Evolutionary conservation across 2,329 filamentous ascomycete genomes (phyloP).

Genomic region (Dendryphion nanum): DNA sequence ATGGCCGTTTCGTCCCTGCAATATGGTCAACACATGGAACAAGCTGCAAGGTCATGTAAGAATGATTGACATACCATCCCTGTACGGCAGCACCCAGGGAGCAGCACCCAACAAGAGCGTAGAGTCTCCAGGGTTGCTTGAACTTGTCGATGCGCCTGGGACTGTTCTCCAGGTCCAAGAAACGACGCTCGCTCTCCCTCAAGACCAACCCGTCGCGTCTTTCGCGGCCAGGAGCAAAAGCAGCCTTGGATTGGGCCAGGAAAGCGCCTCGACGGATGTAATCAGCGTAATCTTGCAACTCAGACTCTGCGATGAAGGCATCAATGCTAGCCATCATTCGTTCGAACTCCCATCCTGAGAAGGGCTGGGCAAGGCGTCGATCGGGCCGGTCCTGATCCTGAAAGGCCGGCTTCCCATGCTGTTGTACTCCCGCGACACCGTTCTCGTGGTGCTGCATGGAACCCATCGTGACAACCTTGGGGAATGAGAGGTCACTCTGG

Average conservation of each 20-base stretch:
- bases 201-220: constrained; percentile 12
- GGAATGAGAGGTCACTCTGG: too few species aligned
- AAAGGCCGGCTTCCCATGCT: constrained; percentile 1
- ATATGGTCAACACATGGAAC: not conserved
- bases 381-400: constrained; percentile 12
- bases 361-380: constrained; percentile 15
- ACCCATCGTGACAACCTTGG: too few species aligned
- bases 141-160: constrained; percentile 17
- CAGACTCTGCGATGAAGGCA: constrained; percentile 11
- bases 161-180: constrained; percentile 14
- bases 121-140: constrained; percentile 20
- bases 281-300: constrained; percentile 15
- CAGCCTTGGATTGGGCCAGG: constrained; percentile 17
- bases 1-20: constrained; percentile 16
- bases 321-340: constrained; percentile 13
- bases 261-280: constrained; percentile 20
- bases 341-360: constrained; percentile 15
- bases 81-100: constrained; percentile 20
- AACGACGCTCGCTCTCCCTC: constrained; percentile 11
- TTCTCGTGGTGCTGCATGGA: constrained; percentile 4
- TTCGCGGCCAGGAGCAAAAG: constrained; percentile 9
- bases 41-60: too few species aligned
- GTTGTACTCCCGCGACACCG: not conserved
- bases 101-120: constrained; percentile 17
- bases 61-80: constrained; percentile 14